Evolutionary conservation across 2,329 filamentous ascomycete species (phyloP).

Genomic region (Ascomycota sp.): DNA sequence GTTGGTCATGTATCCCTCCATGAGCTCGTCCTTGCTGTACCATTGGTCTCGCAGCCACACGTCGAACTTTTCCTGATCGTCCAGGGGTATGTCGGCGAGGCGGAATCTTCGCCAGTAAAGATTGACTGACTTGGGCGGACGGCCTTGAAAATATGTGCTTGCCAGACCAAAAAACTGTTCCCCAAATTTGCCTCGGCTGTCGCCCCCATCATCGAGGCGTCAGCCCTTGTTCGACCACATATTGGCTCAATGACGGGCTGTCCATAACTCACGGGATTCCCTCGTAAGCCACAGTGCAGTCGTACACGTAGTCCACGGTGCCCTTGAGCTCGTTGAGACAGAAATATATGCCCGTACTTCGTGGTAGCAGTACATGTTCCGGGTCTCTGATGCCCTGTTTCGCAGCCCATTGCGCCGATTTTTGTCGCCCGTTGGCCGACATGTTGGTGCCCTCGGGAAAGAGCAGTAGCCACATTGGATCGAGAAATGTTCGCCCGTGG

Average conservation of each 20-base stretch:
- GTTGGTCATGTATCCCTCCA: constrained; percentile 63
- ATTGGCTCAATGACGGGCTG: background rate
- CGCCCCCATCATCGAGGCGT: constrained; percentile 1
- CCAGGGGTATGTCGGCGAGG: constrained; percentile 60
- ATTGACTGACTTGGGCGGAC: constrained; percentile 84
- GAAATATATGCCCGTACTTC: constrained; percentile 64
- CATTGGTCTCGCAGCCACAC: constrained; percentile 70
- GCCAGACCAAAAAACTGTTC: constrained; percentile 75
- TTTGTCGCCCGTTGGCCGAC: constrained; percentile 46
- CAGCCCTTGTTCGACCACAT: too few species aligned
- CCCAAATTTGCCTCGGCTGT: constrained; percentile 59
- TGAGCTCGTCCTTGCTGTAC: constrained; percentile 77
- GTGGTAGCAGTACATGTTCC: constrained; percentile 54
- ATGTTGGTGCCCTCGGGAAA: constrained; percentile 80
- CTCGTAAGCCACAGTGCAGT: constrained; percentile 91
- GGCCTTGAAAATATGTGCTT: constrained; percentile 74
- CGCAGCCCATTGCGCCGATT: constrained; percentile 55
- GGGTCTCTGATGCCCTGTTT: constrained; percentile 55
- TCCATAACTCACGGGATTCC: constrained; percentile 56
- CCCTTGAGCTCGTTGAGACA: constrained; percentile 56
- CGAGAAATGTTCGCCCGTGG: constrained; percentile 31
- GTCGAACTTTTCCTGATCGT: constrained; percentile 56
- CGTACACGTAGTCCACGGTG: constrained; percentile 67
- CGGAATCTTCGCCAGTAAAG: constrained; percentile 87
- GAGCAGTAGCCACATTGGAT: constrained; percentile 79